These are phyloP conservation scores for Prototheca wickerhamii DNA, from an alignment of 163 green algal species.

Conservation along the genomic window DNA sequence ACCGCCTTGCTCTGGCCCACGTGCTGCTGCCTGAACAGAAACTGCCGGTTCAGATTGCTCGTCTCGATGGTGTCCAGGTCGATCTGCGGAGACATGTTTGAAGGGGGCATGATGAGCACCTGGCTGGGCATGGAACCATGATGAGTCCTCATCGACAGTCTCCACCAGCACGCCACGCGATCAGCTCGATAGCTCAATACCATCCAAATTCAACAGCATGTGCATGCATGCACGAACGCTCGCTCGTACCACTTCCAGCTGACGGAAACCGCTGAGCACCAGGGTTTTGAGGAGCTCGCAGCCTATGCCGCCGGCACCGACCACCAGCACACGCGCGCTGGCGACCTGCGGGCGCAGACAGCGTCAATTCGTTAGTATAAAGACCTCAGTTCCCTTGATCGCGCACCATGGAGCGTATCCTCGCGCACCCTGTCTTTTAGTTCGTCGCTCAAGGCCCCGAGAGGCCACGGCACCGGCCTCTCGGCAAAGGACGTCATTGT, in stretches of 20 bases:
- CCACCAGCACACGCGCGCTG: slow-evolving; percentile 68
- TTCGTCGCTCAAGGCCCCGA: background rate
- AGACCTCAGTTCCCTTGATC: too few relatives aligned
- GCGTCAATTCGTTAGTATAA: too few relatives aligned
- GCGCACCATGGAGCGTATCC: too few relatives aligned
- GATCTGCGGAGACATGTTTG: slow-evolving; percentile 65
- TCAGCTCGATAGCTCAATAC: too few relatives aligned
- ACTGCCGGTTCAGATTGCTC: slow-evolving; percentile 97
- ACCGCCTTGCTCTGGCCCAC: slow-evolving; percentile 88
- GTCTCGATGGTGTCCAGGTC: slow-evolving; percentile 99
- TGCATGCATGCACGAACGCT: too few relatives aligned
- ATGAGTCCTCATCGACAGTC: too few relatives aligned
- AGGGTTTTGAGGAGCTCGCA: slow-evolving; percentile 98
- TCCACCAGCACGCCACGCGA: too few relatives aligned
- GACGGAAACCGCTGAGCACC: slow-evolving; percentile 78
- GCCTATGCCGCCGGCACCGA: slow-evolving; percentile 94
- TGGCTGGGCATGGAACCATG: too few relatives aligned
- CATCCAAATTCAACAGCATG: too few relatives aligned
- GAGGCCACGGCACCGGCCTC: background rate
- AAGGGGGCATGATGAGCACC: too few relatives aligned
- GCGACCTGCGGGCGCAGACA: slow-evolving; percentile 54
- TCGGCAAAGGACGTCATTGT: too few relatives aligned
- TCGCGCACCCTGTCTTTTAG: background rate
- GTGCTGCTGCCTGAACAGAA: slow-evolving; percentile 91
- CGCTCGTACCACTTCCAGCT: slow-evolving; percentile 83